Evolutionary conservation across 2,329 filamentous ascomycete species (phyloP).

Genomic region (Aphanocladium album): DNA sequence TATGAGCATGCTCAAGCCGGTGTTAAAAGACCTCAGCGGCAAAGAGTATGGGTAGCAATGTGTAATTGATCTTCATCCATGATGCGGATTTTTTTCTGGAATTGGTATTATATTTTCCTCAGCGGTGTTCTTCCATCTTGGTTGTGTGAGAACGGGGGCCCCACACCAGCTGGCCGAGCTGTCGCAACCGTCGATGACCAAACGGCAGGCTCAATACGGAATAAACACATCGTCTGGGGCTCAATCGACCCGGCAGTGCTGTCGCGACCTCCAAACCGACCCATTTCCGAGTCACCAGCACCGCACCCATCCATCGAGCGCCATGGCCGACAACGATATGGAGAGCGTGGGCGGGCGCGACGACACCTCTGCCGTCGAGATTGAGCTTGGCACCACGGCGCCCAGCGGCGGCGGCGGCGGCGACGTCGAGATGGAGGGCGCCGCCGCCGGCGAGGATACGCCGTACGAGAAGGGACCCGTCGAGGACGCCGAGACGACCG

Average conservation of each 20-base stretch:
- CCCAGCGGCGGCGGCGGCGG: conserved; percentile 26
- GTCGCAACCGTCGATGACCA: too few species aligned
- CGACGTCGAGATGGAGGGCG: conserved; percentile 37
- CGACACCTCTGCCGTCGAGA: conserved; percentile 17
- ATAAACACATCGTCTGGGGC: too few species aligned
- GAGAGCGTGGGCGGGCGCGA: conserved; percentile 13
- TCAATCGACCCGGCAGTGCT: not conserved
- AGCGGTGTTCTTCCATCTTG: too few species aligned
- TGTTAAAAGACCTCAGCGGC: too few species aligned
- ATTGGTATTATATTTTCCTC: too few species aligned
- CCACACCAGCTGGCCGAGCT: too few species aligned
- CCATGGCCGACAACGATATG: conserved; percentile 26
- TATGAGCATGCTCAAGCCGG: too few species aligned
- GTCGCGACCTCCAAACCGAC: not conserved
- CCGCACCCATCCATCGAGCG: conserved; percentile 16
- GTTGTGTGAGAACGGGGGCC: too few species aligned
- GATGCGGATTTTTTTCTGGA: too few species aligned
- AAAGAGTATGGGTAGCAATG: too few species aligned
- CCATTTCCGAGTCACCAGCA: not conserved
- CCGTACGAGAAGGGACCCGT: conserved; percentile 25
- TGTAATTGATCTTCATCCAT: too few species aligned
- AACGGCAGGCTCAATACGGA: too few species aligned
- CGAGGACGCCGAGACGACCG: conserved; percentile 27
- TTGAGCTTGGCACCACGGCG: conserved; percentile 21
- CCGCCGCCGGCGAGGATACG: conserved; percentile 23